Evolutionary conservation across 75 land plant genomes (phyloP).

Genomic region (Cryptomeria japonica): DNA sequence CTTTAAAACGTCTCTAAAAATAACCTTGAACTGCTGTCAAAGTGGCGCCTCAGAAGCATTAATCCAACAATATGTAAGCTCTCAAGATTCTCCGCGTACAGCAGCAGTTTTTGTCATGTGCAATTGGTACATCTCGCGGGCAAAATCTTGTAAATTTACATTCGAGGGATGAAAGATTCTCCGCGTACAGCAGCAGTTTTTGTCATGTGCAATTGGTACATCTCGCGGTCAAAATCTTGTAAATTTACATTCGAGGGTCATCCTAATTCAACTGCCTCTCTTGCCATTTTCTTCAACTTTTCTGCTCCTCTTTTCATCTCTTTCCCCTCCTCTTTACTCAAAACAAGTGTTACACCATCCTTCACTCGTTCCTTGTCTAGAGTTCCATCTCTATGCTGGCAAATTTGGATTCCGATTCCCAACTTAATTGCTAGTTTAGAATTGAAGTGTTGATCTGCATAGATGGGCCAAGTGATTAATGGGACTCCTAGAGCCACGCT

Average conservation of each 20-base stretch:
- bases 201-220: neutral
- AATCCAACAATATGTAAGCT: no score
- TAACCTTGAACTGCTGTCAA: no score
- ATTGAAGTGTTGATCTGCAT: neutral
- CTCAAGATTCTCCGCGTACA: no score
- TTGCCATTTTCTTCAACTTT: neutral
- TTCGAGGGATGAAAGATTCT: no score
- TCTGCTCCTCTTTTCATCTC: neutral
- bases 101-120: no score
- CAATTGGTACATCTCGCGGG: no score
- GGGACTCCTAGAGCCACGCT: conserved; percentile 11
- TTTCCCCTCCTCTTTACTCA: neutral
- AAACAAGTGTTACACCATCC: neutral
- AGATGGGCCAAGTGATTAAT: conserved; percentile 2
- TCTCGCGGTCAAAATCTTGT: neutral
- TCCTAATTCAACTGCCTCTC: neutral
- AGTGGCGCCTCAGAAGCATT: no score
- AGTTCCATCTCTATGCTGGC: neutral
- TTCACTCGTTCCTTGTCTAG: neutral
- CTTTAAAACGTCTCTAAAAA: no score
- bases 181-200: no score
- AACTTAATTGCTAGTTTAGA: neutral
- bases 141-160: no score
- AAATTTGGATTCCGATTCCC: neutral
- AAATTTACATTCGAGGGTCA: neutral